Evolutionary conservation across 2,329 filamentous ascomycete species (phyloP).

Genomic region (Talaromyces atroroseus): DNA sequence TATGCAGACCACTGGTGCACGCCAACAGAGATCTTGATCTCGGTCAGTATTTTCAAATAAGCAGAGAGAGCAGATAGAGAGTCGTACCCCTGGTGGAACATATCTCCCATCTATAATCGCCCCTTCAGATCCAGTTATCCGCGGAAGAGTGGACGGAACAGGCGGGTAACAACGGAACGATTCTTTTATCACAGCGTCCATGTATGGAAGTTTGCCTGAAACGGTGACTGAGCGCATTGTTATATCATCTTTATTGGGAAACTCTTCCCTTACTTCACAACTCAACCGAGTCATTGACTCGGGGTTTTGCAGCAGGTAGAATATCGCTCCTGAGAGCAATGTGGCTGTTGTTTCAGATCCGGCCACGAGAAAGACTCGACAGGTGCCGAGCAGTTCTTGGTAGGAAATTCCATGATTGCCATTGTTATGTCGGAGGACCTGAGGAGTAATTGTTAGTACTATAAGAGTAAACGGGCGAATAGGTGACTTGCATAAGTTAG

Average conservation of each 20-base stretch:
- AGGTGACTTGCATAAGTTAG: neutral
- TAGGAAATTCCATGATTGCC: conserved; percentile 4
- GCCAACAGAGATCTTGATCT: conserved; percentile 30
- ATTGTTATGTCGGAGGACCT: conserved; percentile 6
- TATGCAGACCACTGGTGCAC: conserved; percentile 44
- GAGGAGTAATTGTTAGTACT: neutral
- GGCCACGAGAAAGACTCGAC: conserved; percentile 3
- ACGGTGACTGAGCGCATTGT: conserved; percentile 23
- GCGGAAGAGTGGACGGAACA: conserved; percentile 10
- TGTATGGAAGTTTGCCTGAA: conserved; percentile 28
- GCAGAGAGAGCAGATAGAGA: neutral
- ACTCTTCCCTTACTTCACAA: conserved; percentile 37
- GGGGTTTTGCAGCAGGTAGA: conserved; percentile 36
- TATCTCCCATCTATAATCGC: conserved; percentile 10
- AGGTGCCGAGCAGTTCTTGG: conserved; percentile 3
- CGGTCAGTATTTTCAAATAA: neutral
- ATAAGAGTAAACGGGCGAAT: neutral
- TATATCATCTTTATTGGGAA: conserved; percentile 31
- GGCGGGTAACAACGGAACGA: conserved; percentile 40
- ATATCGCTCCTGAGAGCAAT: conserved; percentile 38
- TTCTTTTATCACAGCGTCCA: conserved; percentile 41
- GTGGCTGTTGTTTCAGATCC: conserved; percentile 43
- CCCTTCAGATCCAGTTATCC: neutral
- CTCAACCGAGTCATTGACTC: conserved; percentile 26
- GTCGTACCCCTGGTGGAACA: conserved; percentile 21